phyloP scores from a whole-genome alignment of 345 rosid species.

The Populus simonii region DNA sequence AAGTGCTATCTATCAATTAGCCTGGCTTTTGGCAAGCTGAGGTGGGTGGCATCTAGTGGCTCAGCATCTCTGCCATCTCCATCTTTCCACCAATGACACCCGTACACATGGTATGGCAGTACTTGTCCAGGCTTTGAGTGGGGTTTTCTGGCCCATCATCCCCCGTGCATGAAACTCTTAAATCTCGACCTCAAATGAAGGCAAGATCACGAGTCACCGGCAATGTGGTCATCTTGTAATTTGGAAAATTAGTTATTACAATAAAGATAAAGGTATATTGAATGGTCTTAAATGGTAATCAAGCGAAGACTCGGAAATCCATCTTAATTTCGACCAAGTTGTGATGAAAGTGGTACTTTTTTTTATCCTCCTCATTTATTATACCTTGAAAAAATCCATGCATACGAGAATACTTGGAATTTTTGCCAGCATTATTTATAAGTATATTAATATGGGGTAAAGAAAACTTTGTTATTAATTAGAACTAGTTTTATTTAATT shows the following conservation, averaged over 20 bases:
- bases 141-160: neutral
- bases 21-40: neutral
- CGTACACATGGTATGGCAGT: neutral
- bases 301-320: too few relatives aligned
- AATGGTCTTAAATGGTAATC: too few relatives aligned
- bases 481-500: too few relatives aligned
- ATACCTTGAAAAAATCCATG: too few relatives aligned
- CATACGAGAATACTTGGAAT: too few relatives aligned
- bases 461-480: too few relatives aligned
- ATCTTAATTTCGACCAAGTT: too few relatives aligned
- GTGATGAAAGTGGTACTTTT: too few relatives aligned
- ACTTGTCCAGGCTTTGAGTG: neutral
- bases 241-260: neutral
- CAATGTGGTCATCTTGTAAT: neutral
- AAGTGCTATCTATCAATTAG: neutral
- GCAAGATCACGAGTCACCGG: neutral
- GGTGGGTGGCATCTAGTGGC: neutral
- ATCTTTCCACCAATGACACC: neutral
- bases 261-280: neutral
- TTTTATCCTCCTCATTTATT: too few relatives aligned
- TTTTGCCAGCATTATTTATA: too few relatives aligned
- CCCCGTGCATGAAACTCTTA: neutral
- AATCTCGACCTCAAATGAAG: neutral
- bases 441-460: too few relatives aligned
- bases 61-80: neutral